phyloP scores from a whole-genome alignment of 108 stramenopile genomes.

The Phaeodactylum tricornutum region DNA sequence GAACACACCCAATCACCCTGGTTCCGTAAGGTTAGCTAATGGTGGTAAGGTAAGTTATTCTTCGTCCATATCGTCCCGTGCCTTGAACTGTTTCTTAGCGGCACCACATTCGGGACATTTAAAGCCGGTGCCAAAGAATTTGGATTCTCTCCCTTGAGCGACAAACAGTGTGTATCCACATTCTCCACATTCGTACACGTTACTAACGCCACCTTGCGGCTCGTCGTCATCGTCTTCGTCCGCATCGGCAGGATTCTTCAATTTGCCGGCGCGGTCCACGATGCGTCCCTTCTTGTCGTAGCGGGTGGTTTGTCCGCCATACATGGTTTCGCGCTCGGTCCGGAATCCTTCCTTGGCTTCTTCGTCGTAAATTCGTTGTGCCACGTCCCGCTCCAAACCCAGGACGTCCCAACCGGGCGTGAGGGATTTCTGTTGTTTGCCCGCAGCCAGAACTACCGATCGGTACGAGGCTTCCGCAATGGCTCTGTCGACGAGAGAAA shows the following conservation, averaged over 20 bases:
- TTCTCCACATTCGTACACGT: conserved; percentile 61
- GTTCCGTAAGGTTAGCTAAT: no score
- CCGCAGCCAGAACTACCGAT: conserved; percentile 40
- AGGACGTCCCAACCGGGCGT: conserved; percentile 79
- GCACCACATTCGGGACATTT: conserved; percentile 86
- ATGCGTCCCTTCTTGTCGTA: conserved; percentile 39
- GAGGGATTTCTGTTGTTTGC: conserved; percentile 45
- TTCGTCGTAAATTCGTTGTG: conserved; percentile 58
- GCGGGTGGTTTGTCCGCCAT: conserved; percentile 30
- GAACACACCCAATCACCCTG: no score
- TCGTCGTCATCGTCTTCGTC: conserved; percentile 28
- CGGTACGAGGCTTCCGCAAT: conserved; percentile 78
- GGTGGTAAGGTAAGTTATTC: no score
- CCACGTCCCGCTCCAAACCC: conserved; percentile 65
- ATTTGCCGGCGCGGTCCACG: conserved; percentile 43
- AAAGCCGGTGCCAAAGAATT: conserved; percentile 76
- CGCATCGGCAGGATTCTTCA: conserved; percentile 38
- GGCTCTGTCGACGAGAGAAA: conserved; percentile 24
- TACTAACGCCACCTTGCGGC: conserved; percentile 13
- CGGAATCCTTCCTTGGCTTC: conserved; percentile 51
- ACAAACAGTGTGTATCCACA: conserved; percentile 87
- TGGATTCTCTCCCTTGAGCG: conserved; percentile 78
- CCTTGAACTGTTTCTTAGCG: conserved; percentile 56
- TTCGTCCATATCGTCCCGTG: conserved; percentile 8
- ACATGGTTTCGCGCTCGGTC: conserved; percentile 48